Evolutionary conservation across 1,284 basidiomycete species (phyloP).

Genomic region (Vanrija sp.): DNA sequence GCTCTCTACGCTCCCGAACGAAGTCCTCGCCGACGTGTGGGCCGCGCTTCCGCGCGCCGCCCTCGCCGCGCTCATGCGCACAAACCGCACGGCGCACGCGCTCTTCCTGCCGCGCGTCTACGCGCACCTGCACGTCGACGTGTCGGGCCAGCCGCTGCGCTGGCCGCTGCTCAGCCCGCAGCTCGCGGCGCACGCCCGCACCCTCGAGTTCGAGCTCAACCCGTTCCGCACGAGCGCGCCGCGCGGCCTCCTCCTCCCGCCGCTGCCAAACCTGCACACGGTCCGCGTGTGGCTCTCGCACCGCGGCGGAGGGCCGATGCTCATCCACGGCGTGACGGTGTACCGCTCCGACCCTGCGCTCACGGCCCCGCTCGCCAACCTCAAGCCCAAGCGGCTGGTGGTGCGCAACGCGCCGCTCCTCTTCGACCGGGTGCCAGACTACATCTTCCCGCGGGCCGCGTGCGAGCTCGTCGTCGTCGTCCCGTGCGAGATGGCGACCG

Average conservation of each 20-base stretch:
- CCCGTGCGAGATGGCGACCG: slow-evolving; percentile 6
- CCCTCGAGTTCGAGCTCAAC: background rate
- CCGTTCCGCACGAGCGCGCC: background rate
- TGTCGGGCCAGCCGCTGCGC: background rate
- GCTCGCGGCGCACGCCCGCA: background rate
- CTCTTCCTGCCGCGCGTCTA: slow-evolving; percentile 3
- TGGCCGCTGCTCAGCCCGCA: too few species aligned
- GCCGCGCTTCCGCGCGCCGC: background rate
- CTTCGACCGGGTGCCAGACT: background rate
- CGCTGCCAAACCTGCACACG: background rate
- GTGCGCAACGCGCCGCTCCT: slow-evolving; percentile 12
- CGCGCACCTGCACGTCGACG: background rate
- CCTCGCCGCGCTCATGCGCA: background rate
- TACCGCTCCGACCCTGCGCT: background rate
- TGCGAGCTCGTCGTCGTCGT: background rate
- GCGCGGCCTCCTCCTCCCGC: background rate
- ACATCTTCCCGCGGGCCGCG: background rate
- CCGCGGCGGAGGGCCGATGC: background rate
- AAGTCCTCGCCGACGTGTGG: slow-evolving; percentile 3
- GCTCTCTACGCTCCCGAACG: background rate
- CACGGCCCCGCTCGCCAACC: background rate
- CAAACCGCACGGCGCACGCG: background rate
- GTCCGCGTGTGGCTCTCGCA: slow-evolving; percentile 1
- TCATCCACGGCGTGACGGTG: background rate
- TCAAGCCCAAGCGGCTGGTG: background rate